Conservation (phyloP, 75 land plant genomes). For the Picea sitchensis region DNA sequence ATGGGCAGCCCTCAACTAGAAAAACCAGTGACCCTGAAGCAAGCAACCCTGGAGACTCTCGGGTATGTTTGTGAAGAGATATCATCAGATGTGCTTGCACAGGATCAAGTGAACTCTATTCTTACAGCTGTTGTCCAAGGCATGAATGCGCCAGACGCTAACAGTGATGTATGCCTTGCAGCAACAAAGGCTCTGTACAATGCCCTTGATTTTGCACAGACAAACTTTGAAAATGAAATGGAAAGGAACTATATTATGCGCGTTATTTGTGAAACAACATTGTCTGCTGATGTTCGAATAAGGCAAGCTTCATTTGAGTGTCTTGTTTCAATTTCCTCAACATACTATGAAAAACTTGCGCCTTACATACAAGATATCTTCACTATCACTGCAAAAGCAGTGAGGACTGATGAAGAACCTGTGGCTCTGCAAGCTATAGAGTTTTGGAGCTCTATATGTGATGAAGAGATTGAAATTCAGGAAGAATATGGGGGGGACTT, state of each 20-base stretch:
- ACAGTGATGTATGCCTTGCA: conserved; percentile 56
- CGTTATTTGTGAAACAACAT: conserved; percentile 67
- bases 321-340: conserved; percentile 65
- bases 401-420: conserved; percentile 55
- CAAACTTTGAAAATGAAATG: conserved; percentile 76
- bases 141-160: conserved; percentile 40
- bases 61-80: conserved; percentile 87
- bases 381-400: conserved; percentile 58
- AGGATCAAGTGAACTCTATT: conserved; percentile 72
- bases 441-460: conserved; percentile 79
- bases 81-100: conserved; percentile 59
- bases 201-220: conserved; percentile 81
- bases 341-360: conserved; percentile 54
- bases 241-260: conserved; percentile 76
- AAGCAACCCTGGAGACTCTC: conserved; percentile 72
- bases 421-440: conserved; percentile 79
- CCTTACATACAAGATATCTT: conserved; percentile 67
- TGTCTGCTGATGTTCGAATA: conserved; percentile 47
- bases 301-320: conserved; percentile 74
- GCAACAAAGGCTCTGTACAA: conserved; percentile 72
- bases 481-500: conserved; percentile 30
- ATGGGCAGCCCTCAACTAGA: conserved; percentile 43
- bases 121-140: conserved; percentile 86
- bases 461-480: conserved; percentile 73
- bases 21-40: conserved; percentile 32